Base-by-base conservation (phyloP, 2,329 filamentous ascomycete species). In the Lasiodiplodia hormozganensis region DNA sequence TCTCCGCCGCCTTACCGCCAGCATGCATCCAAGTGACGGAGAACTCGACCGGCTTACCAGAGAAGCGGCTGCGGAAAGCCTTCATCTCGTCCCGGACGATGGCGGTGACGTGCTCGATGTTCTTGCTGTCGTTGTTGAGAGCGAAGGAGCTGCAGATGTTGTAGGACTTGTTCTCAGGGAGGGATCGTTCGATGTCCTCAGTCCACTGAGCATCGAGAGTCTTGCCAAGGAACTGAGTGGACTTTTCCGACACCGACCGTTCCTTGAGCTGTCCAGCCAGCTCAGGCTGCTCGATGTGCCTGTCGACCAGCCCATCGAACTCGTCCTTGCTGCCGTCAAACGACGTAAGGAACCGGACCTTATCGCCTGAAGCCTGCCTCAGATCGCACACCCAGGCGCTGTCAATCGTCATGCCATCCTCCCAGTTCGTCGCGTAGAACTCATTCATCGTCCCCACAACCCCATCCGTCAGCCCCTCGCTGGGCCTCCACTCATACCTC, bases 21-120 rank as follows among this genome's bases (percentile, higher is more conserved):
- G 71, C 34, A 54, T 79, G 78, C 40, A 79, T 79, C 68, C 69
- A 78, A 0, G 75, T 71, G 0, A 76, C 72, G n/a, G 62, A 68
- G 2, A 76, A 54, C 7, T 68, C 54, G 31, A 52, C 71, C 0
- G 69, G 38, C 52, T 75, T 72, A 1, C 72, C 71, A 0, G 53
- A 4, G 28, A 76, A 74, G 0, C 65, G 40, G 10, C 1, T 23
- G 18, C 68, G 71, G 34, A 79, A 77, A 0, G 4, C 25, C 0
- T 62, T 49, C 51, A 74, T 72, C 8, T 69, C 36, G 0, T 68
- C 40, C 5, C 57, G 43, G 3, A 76, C 67, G 5, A 72, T 70
- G 16, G 43, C 40, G 3, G 70, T 70, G 47, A 69, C 68, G 0
- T 40, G 21, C 16, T 60, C 52, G 31, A 49, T 62, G 49, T 31